Evolutionary conservation across 2,329 filamentous ascomycete species (phyloP), one percentile per base, ranked within the genome.

Genomic region (Emergomyces orientalis): DNA sequence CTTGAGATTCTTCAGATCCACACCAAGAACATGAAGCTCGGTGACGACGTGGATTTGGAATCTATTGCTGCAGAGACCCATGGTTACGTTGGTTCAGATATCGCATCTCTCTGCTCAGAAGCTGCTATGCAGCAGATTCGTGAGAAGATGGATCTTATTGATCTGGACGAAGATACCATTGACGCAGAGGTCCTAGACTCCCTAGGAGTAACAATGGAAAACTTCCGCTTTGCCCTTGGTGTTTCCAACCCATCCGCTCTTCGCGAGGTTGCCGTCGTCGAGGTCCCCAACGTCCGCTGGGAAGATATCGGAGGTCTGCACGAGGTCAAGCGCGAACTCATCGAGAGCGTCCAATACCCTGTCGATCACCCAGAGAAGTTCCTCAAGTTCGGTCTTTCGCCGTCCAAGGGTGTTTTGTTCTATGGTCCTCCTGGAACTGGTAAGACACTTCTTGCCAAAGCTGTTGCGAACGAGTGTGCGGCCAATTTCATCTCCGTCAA

Each of bases 1-100:
- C 89, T 99, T 45, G 94, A 99, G 84, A 97, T 99, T 74, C 87
- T 99, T 65, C 91, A 96, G 79, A 99, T 99, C 70, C 94, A 99
- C 85, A 99, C 94, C 78, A 99, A 99, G 88, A 99, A 99, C 86
- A 99, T 99, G 94, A 99, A 99, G 84, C 86, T 99, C 65, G 91
- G 80, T 64, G 94, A 97, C 63, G 94, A 97, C 71, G 94, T 99
- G 65, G 94, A 99, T 73, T 86, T 99, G 54, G 93, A 97, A 82
- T 88, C 91, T 73, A 97, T 99, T 73, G 94, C 94, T 62, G 86
- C 94, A 37, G 94, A 99, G 82, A 99, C 94, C 56, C 94, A 99
- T 82, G 94, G 94, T 81, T 99, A 97, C 72, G 94, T 99, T 69
- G 94, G 94, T 82, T 97, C 94, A 39, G 94, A 99, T 88, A 83